These are phyloP conservation scores for Blastobotrys buckinghamii DNA, from an alignment of 1,139 yeast species.

Conservation along the genomic window DNA sequence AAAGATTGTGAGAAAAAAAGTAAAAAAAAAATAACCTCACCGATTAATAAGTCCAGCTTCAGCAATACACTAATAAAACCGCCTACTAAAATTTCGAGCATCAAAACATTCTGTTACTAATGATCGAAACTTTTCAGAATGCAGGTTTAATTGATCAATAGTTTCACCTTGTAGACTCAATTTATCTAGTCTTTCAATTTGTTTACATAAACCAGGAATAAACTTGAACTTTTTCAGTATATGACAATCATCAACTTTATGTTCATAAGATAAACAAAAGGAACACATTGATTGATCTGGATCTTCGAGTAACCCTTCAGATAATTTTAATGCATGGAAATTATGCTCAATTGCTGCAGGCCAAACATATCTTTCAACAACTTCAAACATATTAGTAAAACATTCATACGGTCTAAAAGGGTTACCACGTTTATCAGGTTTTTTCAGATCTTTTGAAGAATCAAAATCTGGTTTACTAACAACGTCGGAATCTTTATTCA, in stretches of 20 bases:
- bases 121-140: not conserved
- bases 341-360: not conserved
- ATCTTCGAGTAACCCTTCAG: not conserved
- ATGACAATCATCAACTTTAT: not conserved
- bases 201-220: not conserved
- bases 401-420: not conserved
- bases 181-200: not conserved
- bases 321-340: not conserved
- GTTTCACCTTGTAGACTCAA: not conserved
- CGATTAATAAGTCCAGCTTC: too few species aligned
- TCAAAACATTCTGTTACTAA: not conserved
- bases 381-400: not conserved
- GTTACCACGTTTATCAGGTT: not conserved
- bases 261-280: not conserved
- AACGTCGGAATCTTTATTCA: not conserved
- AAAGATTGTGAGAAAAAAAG: not conserved
- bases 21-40: not conserved
- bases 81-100: not conserved
- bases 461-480: not conserved
- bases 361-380: not conserved
- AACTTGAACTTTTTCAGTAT: not conserved
- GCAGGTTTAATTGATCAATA: not conserved
- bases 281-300: not conserved
- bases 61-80: not conserved
- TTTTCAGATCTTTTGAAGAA: not conserved